Conservation (phyloP, 2,329 filamentous ascomycete species). For the Ascochyta pisi region DNA sequence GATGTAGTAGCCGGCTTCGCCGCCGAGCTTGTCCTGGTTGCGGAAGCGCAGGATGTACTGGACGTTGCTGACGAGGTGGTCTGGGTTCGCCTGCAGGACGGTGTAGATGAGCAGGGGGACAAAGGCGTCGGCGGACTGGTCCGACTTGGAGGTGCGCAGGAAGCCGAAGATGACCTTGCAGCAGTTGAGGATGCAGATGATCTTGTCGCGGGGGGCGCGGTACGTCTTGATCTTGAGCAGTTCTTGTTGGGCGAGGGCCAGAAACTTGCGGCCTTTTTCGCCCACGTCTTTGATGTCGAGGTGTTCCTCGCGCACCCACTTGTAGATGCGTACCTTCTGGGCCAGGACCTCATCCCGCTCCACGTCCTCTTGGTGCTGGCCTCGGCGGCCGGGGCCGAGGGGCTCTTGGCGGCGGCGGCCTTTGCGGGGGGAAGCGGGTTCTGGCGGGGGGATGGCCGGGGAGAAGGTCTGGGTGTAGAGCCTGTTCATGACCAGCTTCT, state of each 20-base stretch:
- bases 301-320: constrained; percentile 92
- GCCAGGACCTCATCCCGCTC: constrained; percentile 94
- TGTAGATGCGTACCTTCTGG: constrained; percentile 96
- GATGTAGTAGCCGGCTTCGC: constrained; percentile 98
- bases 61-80: constrained; percentile 95
- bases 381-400: constrained; percentile 80
- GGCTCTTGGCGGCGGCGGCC: constrained; percentile 65
- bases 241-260: constrained; percentile 90
- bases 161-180: constrained; percentile 99
- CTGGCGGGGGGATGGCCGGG: constrained; percentile 84
- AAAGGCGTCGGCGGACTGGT: constrained; percentile 95
- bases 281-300: constrained; percentile 87
- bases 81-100: constrained; percentile 90
- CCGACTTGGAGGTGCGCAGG: constrained; percentile 87
- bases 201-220: constrained; percentile 95
- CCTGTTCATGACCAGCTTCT: constrained; percentile 98
- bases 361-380: constrained; percentile 97
- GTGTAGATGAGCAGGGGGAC: constrained; percentile 91
- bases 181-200: constrained; percentile 97
- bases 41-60: constrained; percentile 97
- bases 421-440: constrained; percentile 73
- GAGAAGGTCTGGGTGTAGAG: constrained; percentile 96
- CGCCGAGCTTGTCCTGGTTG: constrained; percentile 94
- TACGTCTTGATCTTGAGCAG: constrained; percentile 96
- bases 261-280: constrained; percentile 85